Conservation (phyloP, 2,329 filamentous ascomycete species). For the Aureobasidium sp. region DNA sequence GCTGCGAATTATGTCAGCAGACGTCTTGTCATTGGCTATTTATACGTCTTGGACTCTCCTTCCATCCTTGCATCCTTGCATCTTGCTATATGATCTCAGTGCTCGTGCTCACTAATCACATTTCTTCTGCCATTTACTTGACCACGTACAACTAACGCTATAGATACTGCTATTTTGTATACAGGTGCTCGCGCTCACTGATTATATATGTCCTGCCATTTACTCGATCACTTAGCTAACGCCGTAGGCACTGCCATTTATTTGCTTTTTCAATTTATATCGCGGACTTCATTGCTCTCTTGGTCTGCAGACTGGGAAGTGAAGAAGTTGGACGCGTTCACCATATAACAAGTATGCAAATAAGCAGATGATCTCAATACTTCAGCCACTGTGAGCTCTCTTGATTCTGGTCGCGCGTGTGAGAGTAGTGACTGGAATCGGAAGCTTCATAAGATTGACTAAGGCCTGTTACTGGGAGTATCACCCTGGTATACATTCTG, state of each 20-base stretch:
- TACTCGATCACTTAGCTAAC: neutral
- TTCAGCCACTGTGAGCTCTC: neutral
- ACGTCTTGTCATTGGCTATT: neutral
- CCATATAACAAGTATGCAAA: too few species aligned
- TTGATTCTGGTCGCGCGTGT: too few species aligned
- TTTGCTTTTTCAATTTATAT: neutral
- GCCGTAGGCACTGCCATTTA: neutral
- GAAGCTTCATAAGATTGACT: neutral
- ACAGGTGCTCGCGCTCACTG: neutral
- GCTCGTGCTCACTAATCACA: neutral
- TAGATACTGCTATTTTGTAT: neutral
- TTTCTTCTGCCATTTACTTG: neutral
- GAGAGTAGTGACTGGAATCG: neutral
- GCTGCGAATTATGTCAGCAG: neutral
- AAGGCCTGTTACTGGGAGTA: neutral
- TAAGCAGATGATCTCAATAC: too few species aligned
- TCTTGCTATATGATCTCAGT: neutral
- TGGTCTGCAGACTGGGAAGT: neutral
- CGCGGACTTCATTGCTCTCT: constrained; percentile 1
- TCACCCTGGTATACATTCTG: neutral
- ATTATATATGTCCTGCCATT: neutral
- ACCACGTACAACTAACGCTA: neutral
- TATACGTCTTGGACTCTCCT: neutral
- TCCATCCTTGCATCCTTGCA: neutral
- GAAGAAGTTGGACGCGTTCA: neutral